phyloP scores from a whole-genome alignment of 306 rosid genomes.

The Astragalus membranaceus region DNA sequence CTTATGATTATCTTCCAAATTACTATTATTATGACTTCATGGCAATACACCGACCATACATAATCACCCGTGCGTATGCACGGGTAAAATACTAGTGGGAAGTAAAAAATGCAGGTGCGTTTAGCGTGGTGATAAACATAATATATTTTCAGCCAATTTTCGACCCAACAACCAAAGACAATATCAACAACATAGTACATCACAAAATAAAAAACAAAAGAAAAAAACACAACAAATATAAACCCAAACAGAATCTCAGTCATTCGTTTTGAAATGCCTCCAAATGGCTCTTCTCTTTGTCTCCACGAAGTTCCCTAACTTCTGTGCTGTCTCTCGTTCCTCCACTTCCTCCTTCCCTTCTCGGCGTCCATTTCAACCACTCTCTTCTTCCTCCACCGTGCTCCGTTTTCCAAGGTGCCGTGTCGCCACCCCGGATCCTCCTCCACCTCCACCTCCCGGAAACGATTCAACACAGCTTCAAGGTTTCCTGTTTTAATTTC shows the following conservation, averaged over 20 bases:
- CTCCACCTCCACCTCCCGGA: slow-evolving; percentile 38
- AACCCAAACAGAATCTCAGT: neutral
- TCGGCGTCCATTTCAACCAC: slow-evolving; percentile 17
- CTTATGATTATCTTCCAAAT: no score
- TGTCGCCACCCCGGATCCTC: slow-evolving; percentile 41
- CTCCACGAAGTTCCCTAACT: neutral
- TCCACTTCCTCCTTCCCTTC: slow-evolving; percentile 11
- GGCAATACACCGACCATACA: no score
- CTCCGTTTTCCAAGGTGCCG: slow-evolving; percentile 29
- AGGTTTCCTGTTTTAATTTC: slow-evolving; percentile 10
- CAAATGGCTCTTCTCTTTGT: slow-evolving; percentile 35
- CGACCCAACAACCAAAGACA: no score
- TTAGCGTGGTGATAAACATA: no score
- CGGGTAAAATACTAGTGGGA: no score
- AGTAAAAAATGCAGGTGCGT: no score
- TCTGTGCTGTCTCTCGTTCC: slow-evolving; percentile 1
- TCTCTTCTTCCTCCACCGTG: slow-evolving; percentile 12
- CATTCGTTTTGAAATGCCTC: neutral
- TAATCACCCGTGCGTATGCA: no score
- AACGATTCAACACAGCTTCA: slow-evolving; percentile 15
- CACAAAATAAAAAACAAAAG: no score
- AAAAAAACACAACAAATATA: no score
- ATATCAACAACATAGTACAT: no score
- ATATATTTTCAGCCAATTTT: no score
- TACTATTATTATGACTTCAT: no score